Evolutionary conservation across 1,139 yeast genomes (phyloP), one percentile per base, ranked within the genome.

Genomic region (Suhomyces kunorum): DNA sequence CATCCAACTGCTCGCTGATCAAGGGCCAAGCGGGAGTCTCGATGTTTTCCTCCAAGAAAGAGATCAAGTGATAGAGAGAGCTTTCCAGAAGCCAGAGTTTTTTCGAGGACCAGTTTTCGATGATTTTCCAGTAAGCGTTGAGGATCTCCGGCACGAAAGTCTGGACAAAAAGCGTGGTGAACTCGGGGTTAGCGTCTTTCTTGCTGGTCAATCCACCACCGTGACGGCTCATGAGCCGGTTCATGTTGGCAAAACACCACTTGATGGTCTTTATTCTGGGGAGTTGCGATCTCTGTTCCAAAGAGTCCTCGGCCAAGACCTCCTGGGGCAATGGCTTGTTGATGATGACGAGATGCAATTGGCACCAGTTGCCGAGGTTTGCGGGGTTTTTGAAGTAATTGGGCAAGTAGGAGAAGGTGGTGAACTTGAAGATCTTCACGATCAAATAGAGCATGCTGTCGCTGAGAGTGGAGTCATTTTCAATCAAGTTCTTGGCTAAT

Each of bases 201-300:
- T 62, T 68, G 35, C 79, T 63, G 43, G 63, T 55, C 37, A 62
- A 53, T 2, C 78, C 74, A 23, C 78, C 79, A 22, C 80, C 81
- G 52, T 76, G 82, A 54, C 78, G 77, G 40, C 74, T 64, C 46
- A 74, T 76, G 34, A 84, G 67, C 52, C 84, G 70, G 48, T 79
- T 78, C 42, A 83, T 61, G 53, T 83, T 83, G 20, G 83, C 88
- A 59, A 80, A 82, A 38, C 83, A 80, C 90, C 90, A 83, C 59
- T 84, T 84, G 39, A 79, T 78, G 27, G 83, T 74, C 51, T 81
- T 82, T 18, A 78, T 69, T 50, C 86, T 63, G 30, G 78, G 79
- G 50, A 73, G 71, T 17, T 57, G 48, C 3, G 55, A 49, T 48
- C 75, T 63, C 18, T 54, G 48, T 23, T 69, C 77, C 3, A 50